These are phyloP conservation scores for Cichorium intybus DNA, from an alignment of 140 eudicot genomes.

Conservation along the genomic window DNA sequence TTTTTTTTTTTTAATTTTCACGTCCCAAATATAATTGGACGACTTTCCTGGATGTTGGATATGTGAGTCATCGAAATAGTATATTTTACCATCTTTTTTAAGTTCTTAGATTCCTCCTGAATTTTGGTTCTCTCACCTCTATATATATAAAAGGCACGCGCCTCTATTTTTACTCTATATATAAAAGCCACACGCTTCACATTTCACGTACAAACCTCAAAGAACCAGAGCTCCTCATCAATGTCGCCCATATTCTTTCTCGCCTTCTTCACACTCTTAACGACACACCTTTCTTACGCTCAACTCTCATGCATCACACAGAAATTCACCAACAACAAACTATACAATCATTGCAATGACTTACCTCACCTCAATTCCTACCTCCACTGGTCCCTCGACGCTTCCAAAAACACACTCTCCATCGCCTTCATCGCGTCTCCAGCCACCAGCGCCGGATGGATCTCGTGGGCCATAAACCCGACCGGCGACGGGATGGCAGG, in stretches of 20 bases:
- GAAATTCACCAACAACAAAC: slow-evolving; percentile 40
- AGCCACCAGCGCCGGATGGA: slow-evolving; percentile 58
- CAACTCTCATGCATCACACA: slow-evolving; percentile 28
- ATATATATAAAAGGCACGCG: no score
- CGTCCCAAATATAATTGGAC: no score
- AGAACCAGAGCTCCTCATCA: slow-evolving; percentile 1
- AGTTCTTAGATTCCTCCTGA: no score
- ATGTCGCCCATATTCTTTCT: slow-evolving; percentile 30
- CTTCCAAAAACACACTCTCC: slow-evolving; percentile 47
- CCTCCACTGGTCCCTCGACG: slow-evolving; percentile 64
- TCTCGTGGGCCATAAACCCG: slow-evolving; percentile 92
- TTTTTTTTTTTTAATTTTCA: no score
- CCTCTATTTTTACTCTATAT: slow-evolving; percentile 1
- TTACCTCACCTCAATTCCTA: slow-evolving; percentile 48
- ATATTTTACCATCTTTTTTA: no score
- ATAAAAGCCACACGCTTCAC: not conserved
- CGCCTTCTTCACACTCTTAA: slow-evolving; percentile 24
- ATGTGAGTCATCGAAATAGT: no score
- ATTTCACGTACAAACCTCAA: not conserved
- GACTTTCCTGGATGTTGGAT: no score
- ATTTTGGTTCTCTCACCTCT: no score
- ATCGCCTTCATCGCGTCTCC: slow-evolving; percentile 71
- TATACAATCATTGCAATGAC: slow-evolving; percentile 57
- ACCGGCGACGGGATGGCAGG: slow-evolving; percentile 80
- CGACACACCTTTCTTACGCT: slow-evolving; percentile 16